A percentile compares a stretch with the other conserved stretches of the same genome.
Conservation (phyloP, 192 early-diverging fungal genomes). For the Paraglomus brasilianum region DNA sequence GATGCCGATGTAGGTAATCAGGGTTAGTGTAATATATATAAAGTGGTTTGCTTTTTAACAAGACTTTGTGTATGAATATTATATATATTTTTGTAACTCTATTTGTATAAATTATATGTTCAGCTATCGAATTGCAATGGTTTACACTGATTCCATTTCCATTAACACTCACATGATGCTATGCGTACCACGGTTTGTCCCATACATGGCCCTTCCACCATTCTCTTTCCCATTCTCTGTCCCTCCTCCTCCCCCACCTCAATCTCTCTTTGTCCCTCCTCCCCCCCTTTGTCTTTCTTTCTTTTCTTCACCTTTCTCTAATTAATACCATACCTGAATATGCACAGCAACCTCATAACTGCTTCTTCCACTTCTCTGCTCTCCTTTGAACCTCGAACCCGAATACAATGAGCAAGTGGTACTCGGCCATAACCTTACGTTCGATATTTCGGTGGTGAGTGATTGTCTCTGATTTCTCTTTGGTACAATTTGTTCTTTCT, state of each 20-base stretch:
- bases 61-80: too few species aligned
- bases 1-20: neutral
- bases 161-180: neutral
- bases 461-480: constrained; percentile 24
- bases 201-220: too few species aligned
- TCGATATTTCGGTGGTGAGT: constrained; percentile 26
- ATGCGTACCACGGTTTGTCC: neutral
- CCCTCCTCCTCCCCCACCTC: neutral
- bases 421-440: constrained; percentile 32
- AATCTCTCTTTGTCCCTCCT: neutral
- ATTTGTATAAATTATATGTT: neutral
- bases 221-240: too few species aligned
- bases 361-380: constrained; percentile 59
- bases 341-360: constrained; percentile 70
- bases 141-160: neutral
- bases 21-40: too few species aligned
- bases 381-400: constrained; percentile 64
- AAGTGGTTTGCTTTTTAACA: too few species aligned
- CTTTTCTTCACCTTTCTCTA: neutral
- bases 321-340: constrained; percentile 58
- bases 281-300: neutral
- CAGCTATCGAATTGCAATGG: neutral
- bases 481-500: constrained; percentile 15
- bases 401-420: constrained; percentile 52
- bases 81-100: constrained; percentile 4